These are phyloP conservation scores for Byssothecium circinans DNA, from an alignment of 2,329 filamentous ascomycete species.

Conservation along the genomic window DNA sequence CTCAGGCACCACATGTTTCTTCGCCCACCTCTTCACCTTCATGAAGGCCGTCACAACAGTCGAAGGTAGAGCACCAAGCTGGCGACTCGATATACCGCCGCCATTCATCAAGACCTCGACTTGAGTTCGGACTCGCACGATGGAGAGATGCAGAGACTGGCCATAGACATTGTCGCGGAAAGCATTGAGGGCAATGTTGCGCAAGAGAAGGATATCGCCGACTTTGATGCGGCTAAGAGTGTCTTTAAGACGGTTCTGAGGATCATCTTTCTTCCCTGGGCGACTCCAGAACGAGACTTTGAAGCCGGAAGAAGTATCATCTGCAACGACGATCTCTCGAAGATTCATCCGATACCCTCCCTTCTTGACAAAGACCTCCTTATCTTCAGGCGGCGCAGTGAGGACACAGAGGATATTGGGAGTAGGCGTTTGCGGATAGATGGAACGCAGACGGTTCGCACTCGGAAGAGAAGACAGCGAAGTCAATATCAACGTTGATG, in stretches of 20 bases:
- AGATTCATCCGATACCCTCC: slow-evolving; percentile 54
- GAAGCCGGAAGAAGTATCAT: slow-evolving; percentile 82
- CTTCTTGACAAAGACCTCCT: slow-evolving; percentile 68
- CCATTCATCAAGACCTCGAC: slow-evolving; percentile 67
- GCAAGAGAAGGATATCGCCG: slow-evolving; percentile 77
- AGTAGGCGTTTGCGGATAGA: slow-evolving; percentile 78
- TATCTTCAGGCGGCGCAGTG: slow-evolving; percentile 69
- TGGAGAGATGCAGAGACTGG: slow-evolving; percentile 72
- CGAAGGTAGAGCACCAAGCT: slow-evolving; percentile 41
- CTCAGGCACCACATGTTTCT: slow-evolving; percentile 63
- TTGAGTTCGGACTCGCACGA: slow-evolving; percentile 67
- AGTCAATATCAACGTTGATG: slow-evolving; percentile 50
- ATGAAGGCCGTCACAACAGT: slow-evolving; percentile 65
- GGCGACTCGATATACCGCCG: slow-evolving; percentile 54
- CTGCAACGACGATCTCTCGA: slow-evolving; percentile 61
- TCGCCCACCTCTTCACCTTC: slow-evolving; percentile 73
- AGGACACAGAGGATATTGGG: slow-evolving; percentile 80
- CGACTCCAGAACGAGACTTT: slow-evolving; percentile 75
- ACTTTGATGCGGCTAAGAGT: slow-evolving; percentile 57
- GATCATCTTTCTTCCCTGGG: slow-evolving; percentile 15
- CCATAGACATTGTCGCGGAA: slow-evolving; percentile 82
- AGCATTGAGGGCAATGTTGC: slow-evolving; percentile 75
- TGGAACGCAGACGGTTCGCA: slow-evolving; percentile 64
- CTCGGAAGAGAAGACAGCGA: slow-evolving; percentile 71
- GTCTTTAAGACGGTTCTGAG: slow-evolving; percentile 42